Percentiles rank a stretch among this genome's conserved stretches.
Evolutionary conservation across 768 basidiomycete genomes (phyloP).

Genomic region (Boletus bicolor): DNA sequence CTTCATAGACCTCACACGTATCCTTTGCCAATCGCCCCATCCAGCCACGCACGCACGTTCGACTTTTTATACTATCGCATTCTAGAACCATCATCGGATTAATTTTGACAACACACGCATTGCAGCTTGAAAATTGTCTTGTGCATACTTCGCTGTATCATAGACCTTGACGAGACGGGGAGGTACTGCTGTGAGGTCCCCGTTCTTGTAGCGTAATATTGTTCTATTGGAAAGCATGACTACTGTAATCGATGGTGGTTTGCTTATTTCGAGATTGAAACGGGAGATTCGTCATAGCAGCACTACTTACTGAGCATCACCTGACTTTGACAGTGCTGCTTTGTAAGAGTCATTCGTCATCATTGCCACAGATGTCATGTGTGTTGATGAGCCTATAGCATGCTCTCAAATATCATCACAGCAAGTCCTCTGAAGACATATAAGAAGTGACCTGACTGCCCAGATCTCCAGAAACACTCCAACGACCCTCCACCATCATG

Average conservation of each 20-base stretch:
- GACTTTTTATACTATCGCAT: not conserved
- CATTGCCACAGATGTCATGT: conserved; percentile 3
- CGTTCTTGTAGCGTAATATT: not conserved
- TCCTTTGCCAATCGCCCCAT: not conserved
- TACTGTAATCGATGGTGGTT: not conserved
- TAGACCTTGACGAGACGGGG: too few relatives aligned
- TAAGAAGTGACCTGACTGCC: not conserved
- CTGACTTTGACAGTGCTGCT: too few relatives aligned
- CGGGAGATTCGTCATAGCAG: too few relatives aligned
- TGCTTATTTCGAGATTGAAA: too few relatives aligned
- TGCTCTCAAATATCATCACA: too few relatives aligned
- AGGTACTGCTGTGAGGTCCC: too few relatives aligned
- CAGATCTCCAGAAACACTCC: not conserved
- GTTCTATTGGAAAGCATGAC: not conserved
- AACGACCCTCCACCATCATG: not conserved
- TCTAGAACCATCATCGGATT: not conserved
- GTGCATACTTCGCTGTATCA: not conserved
- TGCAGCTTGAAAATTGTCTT: not conserved
- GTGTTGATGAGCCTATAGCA: not conserved
- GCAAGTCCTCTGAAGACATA: not conserved
- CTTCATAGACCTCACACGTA: not conserved
- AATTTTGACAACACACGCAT: not conserved
- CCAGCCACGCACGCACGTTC: not conserved
- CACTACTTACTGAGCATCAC: too few relatives aligned
- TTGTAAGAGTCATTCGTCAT: not conserved